These are phyloP conservation scores for Epichloe hybrida DNA, from an alignment of 2,329 filamentous ascomycete genomes.

Conservation along the genomic window DNA sequence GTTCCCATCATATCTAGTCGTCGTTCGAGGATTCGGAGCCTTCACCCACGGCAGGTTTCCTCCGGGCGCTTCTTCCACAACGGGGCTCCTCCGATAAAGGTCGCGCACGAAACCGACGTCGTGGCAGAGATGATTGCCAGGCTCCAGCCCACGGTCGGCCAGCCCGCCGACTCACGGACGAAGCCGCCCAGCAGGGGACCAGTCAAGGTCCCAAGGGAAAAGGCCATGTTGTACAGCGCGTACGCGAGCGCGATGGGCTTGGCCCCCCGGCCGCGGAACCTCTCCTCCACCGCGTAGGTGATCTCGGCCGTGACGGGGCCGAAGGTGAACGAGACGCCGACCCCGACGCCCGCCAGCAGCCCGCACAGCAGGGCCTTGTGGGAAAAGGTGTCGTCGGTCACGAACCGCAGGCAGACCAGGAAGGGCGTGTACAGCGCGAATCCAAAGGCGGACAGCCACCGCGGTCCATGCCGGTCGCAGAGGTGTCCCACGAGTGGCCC, in stretches of 20 bases:
- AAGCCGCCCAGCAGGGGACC: constrained; percentile 22
- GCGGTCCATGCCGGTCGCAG: constrained; percentile 21
- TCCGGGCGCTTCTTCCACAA: constrained; percentile 15
- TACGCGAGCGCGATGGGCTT: constrained; percentile 22
- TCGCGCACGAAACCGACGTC: constrained; percentile 14
- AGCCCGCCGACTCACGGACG: constrained; percentile 19
- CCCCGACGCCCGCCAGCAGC: constrained; percentile 17
- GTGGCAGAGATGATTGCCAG: constrained; percentile 16
- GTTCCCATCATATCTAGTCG: too few relatives aligned
- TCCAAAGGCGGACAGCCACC: constrained; percentile 20
- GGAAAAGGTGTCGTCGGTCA: constrained; percentile 15
- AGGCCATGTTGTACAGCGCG: constrained; percentile 23
- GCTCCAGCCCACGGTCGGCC: constrained; percentile 20
- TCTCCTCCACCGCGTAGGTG: constrained; percentile 17
- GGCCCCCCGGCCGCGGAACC: constrained; percentile 5
- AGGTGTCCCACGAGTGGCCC: constrained; percentile 18
- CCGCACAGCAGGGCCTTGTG: constrained; percentile 21
- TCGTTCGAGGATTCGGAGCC: not conserved
- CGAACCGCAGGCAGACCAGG: constrained; percentile 20
- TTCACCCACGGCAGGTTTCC: not conserved
- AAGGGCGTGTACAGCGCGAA: constrained; percentile 21
- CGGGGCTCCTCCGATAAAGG: constrained; percentile 17
- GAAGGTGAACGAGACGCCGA: constrained; percentile 19
- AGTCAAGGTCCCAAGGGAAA: constrained; percentile 18
- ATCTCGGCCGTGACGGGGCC: constrained; percentile 24